Evolutionary conservation across 2,329 filamentous ascomycete species (phyloP).

Genomic region (Ceratocystis ficicola): DNA sequence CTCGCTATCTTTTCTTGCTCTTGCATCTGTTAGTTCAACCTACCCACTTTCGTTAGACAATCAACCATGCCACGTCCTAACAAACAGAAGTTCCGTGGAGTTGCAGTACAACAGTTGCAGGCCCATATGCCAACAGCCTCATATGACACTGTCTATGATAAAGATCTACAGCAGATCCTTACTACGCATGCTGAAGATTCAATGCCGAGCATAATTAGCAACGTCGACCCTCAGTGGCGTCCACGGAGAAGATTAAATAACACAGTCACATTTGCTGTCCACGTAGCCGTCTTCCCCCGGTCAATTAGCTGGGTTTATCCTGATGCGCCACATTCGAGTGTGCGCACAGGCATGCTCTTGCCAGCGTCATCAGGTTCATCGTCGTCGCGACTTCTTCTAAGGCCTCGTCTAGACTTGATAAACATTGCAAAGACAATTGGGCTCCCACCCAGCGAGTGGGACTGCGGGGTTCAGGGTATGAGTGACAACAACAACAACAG

Average conservation of each 20-base stretch:
- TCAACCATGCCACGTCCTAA: background rate
- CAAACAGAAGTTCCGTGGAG: slow-evolving; percentile 1
- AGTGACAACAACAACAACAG: too few relatives aligned
- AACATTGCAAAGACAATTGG: slow-evolving; percentile 9
- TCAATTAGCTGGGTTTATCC: slow-evolving; percentile 5
- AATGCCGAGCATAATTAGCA: background rate
- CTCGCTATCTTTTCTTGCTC: background rate
- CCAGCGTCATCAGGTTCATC: background rate
- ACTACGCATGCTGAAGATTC: background rate
- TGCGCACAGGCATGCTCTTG: background rate
- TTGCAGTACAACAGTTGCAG: background rate
- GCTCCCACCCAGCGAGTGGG: background rate
- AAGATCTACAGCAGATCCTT: background rate
- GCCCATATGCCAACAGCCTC: background rate
- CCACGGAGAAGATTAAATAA: background rate
- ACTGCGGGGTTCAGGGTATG: background rate
- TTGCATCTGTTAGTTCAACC: slow-evolving; percentile 6
- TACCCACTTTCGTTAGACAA: background rate
- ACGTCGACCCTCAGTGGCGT: background rate
- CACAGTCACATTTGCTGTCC: slow-evolving; percentile 1
- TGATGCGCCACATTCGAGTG: background rate
- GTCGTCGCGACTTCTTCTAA: slow-evolving; percentile 5
- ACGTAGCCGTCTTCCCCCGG: background rate
- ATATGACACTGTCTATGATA: background rate
- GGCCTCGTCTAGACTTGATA: background rate